Evolutionary conservation across 805 yeast genomes (phyloP), one percentile per base, ranked within the genome.

Genomic region (Lachancea lanzarotensis): DNA sequence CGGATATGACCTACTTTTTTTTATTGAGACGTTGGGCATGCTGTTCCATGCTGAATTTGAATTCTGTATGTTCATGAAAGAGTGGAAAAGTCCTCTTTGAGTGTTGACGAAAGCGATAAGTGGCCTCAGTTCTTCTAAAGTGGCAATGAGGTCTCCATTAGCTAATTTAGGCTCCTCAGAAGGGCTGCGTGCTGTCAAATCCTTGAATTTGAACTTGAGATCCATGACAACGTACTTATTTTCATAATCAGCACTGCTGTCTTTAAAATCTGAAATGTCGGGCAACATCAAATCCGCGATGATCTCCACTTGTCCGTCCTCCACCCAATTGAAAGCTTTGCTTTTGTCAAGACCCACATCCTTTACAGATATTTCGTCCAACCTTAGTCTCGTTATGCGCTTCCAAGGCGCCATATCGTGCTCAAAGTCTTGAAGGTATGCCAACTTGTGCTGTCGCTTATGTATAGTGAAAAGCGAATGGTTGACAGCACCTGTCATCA

Each of bases 401-500:
- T 75, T 74, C 76, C 77, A 75, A 10, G 76, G 72, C 9, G 63
- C 54, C 17, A 63, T 50, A 40, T 69, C 70, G 26, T 62, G 63
- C 20, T 60, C 60, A 29, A 65, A 51, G 45, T 66, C 70, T 31
- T 60, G 63, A 27, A 73, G 69, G 49, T 71, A 72, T 0, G 78
- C 75, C 48, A 72, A 63, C 45, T 75, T 73, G 48, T 75, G 74
- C 56, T 84, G 91, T 53, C 84, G 76, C 57, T 83, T 83, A 54
- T 84, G 93, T 18, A 85, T 72, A 0, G 89, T 82, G 64, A 84
- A 84, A 62, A 85, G 69, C 1, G 93, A 78, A 43, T 82, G 82
- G 55, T 84, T 82, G 12, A 84, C 70, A 0, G 90, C 78, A 0
- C 95, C 95, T 13, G 84, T 79, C 27, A 82, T 79, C 40, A 81